A percentile compares a stretch with the other conserved stretches of the same genome.
phyloP scores from a whole-genome alignment of 345 rosid genomes.

The Gossypium thurberi region DNA sequence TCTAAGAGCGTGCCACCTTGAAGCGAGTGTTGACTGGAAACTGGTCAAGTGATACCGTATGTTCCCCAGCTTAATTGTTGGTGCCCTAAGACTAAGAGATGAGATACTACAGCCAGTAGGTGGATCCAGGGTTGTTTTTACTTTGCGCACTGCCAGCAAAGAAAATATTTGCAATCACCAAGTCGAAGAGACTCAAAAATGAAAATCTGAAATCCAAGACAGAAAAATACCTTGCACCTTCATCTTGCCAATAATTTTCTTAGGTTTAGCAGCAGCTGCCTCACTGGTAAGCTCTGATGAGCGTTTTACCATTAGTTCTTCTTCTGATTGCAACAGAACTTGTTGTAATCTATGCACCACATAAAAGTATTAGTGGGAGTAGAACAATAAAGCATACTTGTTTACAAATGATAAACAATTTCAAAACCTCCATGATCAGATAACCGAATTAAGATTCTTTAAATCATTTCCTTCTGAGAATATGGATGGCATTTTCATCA shows the following conservation, averaged over 20 bases:
- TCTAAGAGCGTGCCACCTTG: slow-evolving; percentile 70
- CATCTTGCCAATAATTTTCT: slow-evolving; percentile 84
- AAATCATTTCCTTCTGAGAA: slow-evolving; percentile 5
- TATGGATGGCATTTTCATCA: slow-evolving; percentile 1
- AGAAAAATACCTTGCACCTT: slow-evolving; percentile 76
- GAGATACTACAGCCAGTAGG: slow-evolving; percentile 81
- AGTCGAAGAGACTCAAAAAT: slow-evolving; percentile 12
- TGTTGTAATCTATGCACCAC: slow-evolving; percentile 49
- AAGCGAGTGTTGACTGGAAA: slow-evolving; percentile 47
- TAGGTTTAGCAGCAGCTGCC: slow-evolving; percentile 63
- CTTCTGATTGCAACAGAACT: slow-evolving; percentile 88
- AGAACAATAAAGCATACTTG: neutral
- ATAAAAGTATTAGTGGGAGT: slow-evolving; percentile 11
- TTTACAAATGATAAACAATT: slow-evolving; percentile 1
- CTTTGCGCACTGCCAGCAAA: slow-evolving; percentile 67
- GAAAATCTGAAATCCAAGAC: slow-evolving; percentile 8
- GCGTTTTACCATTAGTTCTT: slow-evolving; percentile 66
- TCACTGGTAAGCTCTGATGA: slow-evolving; percentile 56
- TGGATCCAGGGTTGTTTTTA: slow-evolving; percentile 65
- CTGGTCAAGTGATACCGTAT: slow-evolving; percentile 55
- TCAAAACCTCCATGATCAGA: neutral
- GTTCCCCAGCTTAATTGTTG: slow-evolving; percentile 46
- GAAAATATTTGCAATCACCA: slow-evolving; percentile 13
- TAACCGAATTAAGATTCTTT: neutral
- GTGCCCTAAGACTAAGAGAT: slow-evolving; percentile 54